Percentiles rank a stretch among this genome's conserved stretches.
Conservation (phyloP, 2,329 filamentous ascomycete species). For the Colletotrichum horii region DNA sequence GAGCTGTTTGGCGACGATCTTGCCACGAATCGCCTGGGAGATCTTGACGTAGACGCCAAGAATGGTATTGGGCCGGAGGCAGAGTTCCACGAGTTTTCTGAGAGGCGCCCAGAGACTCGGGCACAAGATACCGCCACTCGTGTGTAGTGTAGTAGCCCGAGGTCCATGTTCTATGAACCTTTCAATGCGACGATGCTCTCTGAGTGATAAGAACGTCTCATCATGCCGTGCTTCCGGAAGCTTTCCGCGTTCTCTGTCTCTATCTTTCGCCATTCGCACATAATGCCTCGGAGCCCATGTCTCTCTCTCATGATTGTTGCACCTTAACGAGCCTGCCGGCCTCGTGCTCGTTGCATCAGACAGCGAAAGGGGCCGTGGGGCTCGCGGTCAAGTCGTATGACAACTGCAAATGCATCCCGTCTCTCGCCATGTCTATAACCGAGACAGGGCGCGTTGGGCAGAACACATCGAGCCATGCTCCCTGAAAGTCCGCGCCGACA, state of each 20-base stretch:
- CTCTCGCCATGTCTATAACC: not conserved
- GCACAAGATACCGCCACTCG: not conserved
- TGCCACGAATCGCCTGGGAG: not conserved
- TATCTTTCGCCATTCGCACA: not conserved
- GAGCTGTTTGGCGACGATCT: slow-evolving; percentile 29
- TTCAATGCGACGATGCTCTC: not conserved
- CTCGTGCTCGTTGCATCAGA: not conserved
- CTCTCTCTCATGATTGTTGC: not conserved
- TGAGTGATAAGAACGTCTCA: not conserved
- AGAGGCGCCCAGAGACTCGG: not conserved
- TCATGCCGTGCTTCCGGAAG: not conserved
- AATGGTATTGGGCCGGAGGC: not conserved
- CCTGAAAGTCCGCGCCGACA: not conserved
- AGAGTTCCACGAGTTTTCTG: not conserved
- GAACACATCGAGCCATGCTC: not conserved
- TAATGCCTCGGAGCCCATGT: not conserved
- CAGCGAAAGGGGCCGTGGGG: not conserved
- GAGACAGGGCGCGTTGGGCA: not conserved
- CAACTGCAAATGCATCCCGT: not conserved
- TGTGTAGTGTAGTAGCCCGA: not conserved
- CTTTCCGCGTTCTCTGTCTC: not conserved
- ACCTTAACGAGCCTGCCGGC: not conserved
- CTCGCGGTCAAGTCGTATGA: not conserved
- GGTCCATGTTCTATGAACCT: not conserved
- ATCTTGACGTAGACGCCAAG: slow-evolving; percentile 9